These are phyloP conservation scores for Schizosaccharomyces osmophilus DNA, from an alignment of 805 yeast genomes.

Conservation along the genomic window DNA sequence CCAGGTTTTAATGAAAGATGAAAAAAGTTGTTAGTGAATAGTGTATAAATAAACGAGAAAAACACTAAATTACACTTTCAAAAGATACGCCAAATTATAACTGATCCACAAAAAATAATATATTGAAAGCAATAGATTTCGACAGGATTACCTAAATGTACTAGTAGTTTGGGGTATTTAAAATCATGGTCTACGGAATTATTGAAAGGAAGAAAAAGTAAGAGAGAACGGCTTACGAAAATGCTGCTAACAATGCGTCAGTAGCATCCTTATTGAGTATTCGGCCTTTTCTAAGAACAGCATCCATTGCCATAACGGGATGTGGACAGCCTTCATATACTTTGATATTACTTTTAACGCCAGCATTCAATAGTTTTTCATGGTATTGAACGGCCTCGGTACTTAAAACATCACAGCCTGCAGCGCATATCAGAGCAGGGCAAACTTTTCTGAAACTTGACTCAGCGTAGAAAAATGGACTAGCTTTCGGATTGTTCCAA, in stretches of 20 bases:
- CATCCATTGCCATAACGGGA: constrained; percentile 27
- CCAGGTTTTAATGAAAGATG: too few species aligned
- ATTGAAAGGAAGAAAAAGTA: too few species aligned
- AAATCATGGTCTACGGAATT: not conserved
- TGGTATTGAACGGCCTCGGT: constrained; percentile 23
- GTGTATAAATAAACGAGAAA: too few species aligned
- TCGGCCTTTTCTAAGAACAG: constrained; percentile 16
- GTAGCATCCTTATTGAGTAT: constrained; percentile 16
- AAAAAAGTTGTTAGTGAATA: too few species aligned
- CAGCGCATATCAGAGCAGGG: constrained; percentile 20
- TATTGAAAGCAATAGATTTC: too few species aligned
- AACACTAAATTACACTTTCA: too few species aligned
- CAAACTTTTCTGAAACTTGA: constrained; percentile 19
- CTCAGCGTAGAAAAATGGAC: constrained; percentile 20
- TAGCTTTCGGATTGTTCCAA: constrained; percentile 16
- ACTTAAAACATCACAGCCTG: constrained; percentile 22
- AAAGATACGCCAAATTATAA: too few species aligned
- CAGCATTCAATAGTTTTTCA: constrained; percentile 17
- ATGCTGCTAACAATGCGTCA: constrained; percentile 14
- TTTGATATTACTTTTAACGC: constrained; percentile 8
- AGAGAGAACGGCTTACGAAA: constrained; percentile 3
- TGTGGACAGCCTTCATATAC: constrained; percentile 24
- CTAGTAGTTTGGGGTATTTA: not conserved
- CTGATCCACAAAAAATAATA: too few species aligned
- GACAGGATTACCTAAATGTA: too few species aligned